Evolutionary conservation across 306 rosid genomes (phyloP), one percentile per base, ranked within the genome.

Genomic region (Senna siamea): DNA sequence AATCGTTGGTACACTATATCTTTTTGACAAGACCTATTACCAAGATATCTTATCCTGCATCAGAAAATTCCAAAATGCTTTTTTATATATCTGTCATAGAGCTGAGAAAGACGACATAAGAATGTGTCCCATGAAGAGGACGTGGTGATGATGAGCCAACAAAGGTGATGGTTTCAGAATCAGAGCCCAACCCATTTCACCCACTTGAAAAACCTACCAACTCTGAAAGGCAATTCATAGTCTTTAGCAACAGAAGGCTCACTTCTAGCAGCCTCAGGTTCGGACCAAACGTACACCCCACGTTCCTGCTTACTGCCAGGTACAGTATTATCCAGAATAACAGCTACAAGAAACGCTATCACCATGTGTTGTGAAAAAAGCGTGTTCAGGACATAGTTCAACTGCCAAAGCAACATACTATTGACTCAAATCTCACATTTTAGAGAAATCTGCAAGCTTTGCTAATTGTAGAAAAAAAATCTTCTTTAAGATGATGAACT

Each of bases 221-320:
- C 77, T 85, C 87, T 76, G 86, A 88, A 91, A 70, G 98, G 98
- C 72, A 93, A 83, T 48, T 74, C 85, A 22, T 93, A 93, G 82
- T 93, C 98, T 66, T 87, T 86, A 26, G 89, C 57, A 66, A 91
- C 91, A 41, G 93, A 92, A 53, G 91, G 92, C 60, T 93, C 98
- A 73, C 91, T 83, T 81, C 77, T 84, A 40, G 89, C 97, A 76
- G 84, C 85, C 68, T 93, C 98, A 0, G 86, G 68, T 52, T 93
- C 92, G 0, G 97, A 85, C 98, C 98, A 93, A 61, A 89, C 93
- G 51, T 93, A 93, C 32, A 93, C 98, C 62, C 98, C 98, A 4
- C 96, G 96, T 83, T 93, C 98, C 70, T 87, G 90, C 82, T 72
- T 81, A 72, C 91, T 89, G 40, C 98, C 98, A 15, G 98, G 98